These are phyloP conservation scores for Candida krabiensis DNA, from an alignment of 805 yeast species.

Conservation along the genomic window DNA sequence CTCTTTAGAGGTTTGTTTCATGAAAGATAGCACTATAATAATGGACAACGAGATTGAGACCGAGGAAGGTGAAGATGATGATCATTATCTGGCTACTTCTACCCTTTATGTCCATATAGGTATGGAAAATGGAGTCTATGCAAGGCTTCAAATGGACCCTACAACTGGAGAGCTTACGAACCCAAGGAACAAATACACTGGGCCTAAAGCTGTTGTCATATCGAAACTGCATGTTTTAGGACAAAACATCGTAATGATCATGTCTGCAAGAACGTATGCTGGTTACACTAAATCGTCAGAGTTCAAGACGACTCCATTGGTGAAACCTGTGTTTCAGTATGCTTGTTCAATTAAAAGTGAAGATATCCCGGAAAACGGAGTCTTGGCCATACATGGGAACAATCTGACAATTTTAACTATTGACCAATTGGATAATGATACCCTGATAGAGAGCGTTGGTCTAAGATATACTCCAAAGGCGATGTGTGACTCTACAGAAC, in stretches of 20 bases:
- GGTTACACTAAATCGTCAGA: conserved; percentile 39
- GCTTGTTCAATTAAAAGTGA: conserved; percentile 62
- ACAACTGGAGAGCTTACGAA: conserved; percentile 62
- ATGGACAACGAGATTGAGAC: conserved; percentile 12
- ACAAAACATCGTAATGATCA: conserved; percentile 43
- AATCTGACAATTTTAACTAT: conserved; percentile 56
- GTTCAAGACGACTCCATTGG: conserved; percentile 48
- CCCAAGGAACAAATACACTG: conserved; percentile 70
- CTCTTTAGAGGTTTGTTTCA: conserved; percentile 30
- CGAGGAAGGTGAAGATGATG: conserved; percentile 17
- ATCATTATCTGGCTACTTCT: conserved; percentile 8
- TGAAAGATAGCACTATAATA: conserved; percentile 13
- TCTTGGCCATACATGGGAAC: conserved; percentile 58
- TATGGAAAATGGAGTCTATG: conserved; percentile 79
- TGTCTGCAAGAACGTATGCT: conserved; percentile 57
- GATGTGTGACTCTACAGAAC: conserved; percentile 31
- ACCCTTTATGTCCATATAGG: conserved; percentile 66
- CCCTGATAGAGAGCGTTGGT: conserved; percentile 38
- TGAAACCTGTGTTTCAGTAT: conserved; percentile 40
- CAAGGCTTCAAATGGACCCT: conserved; percentile 56
- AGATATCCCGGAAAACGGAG: conserved; percentile 57
- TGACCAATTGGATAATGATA: conserved; percentile 38
- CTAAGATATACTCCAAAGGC: conserved; percentile 53
- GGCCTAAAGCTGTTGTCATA: conserved; percentile 61
- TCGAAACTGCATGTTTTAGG: conserved; percentile 34